Base-by-base conservation (phyloP, 1,139 yeast genomes). In the Geotrichum restrictum region DNA sequence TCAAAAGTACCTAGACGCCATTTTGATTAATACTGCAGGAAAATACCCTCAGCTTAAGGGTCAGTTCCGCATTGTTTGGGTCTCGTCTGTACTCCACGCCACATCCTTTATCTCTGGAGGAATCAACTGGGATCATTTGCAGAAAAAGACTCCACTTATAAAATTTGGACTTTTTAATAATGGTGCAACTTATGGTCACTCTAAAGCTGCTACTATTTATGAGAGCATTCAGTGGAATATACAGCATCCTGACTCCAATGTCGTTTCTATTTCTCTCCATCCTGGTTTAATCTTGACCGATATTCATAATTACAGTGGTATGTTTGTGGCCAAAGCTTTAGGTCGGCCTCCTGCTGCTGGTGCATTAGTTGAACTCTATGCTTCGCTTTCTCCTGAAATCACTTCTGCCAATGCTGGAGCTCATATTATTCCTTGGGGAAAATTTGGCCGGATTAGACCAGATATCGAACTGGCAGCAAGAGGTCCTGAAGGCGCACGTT, bases 271-370 rank as follows among this genome's bases (percentile, higher is more conserved):
- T 3, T 65, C 76, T 2, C 68, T 74, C 16, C 73, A 77, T 59
- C 82, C 82, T 1, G 83, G 82, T 16, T 62, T 66, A 48, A 60
- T 78, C 52, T 61, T 59, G 16, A 69, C 80, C 2, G 78, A 76
- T 1, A 62, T 80, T 39, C 64, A 61, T 39, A 38, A 54, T 31
- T 18, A 57, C 22, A 48, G 56, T 21, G 34, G 51, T 18, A 43
- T 46, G 54, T 54, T 16, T 14, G 51, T 38, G 41, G 36, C 53
- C 16, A 31, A 42, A 8, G 4, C 14, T 14, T 38, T 24, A 59
- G 44, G 49, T 55, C 41, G 33, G 34, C 18, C 18, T 68, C 63
- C 73, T 5, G 58, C 58, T 2, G 70, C 69, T 49, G 81, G 80
- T 19, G 75, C 79, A 0, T 68, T 70, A 51, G 61, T 76, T 8